These are phyloP conservation scores for Cyberlindnera euphorbiae DNA, from an alignment of 805 yeast genomes.

Conservation along the genomic window DNA sequence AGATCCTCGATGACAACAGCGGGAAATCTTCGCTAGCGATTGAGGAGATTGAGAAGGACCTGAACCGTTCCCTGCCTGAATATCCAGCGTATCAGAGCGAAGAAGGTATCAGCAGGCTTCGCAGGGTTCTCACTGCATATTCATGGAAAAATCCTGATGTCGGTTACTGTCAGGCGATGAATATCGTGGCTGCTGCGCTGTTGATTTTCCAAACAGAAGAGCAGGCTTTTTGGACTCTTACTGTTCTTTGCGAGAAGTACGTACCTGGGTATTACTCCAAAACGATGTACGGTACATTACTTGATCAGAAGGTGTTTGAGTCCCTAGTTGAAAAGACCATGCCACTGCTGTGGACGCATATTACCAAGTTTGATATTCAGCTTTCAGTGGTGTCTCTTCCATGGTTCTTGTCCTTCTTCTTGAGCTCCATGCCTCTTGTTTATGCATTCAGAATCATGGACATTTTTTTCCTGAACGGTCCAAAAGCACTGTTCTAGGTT, in stretches of 20 bases:
- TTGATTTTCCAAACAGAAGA: constrained; percentile 89
- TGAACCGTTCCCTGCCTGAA: constrained; percentile 92
- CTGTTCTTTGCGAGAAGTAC: constrained; percentile 72
- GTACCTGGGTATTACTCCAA: constrained; percentile 95
- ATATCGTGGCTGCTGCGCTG: constrained; percentile 79
- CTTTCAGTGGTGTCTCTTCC: constrained; percentile 90
- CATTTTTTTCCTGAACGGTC: constrained; percentile 84
- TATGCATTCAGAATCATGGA: constrained; percentile 91
- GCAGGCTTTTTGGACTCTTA: constrained; percentile 93
- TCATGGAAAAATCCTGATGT: constrained; percentile 97
- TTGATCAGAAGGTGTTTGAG: constrained; percentile 93
- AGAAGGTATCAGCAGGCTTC: constrained; percentile 79
- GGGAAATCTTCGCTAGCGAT: constrained; percentile 75
- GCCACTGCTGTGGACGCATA: constrained; percentile 86
- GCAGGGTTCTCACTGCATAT: constrained; percentile 88
- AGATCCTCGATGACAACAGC: constrained; percentile 53
- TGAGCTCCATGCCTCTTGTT: constrained; percentile 91
- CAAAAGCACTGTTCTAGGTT: constrained; percentile 84
- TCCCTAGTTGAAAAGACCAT: constrained; percentile 81
- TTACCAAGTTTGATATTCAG: constrained; percentile 76
- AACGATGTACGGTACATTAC: constrained; percentile 94
- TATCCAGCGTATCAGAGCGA: constrained; percentile 86
- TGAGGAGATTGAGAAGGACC: constrained; percentile 94
- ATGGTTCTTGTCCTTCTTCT: constrained; percentile 89
- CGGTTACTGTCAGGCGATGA: constrained; percentile 99